Evolutionary conservation across 2,329 filamentous ascomycete species (phyloP).

Genomic region (Mollisia scopiformis): DNA sequence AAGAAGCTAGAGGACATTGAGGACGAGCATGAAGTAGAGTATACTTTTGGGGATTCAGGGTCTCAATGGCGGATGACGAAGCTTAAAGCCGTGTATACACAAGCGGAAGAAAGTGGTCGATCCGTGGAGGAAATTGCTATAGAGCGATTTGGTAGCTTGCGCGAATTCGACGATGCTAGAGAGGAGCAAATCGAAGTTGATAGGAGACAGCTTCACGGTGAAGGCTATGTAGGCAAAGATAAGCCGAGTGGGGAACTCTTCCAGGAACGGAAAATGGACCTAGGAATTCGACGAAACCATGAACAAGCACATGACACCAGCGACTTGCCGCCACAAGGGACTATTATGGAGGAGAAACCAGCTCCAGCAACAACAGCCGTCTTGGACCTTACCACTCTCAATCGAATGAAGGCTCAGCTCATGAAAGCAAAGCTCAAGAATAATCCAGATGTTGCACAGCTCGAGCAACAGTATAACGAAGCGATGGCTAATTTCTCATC

Average conservation of each 20-base stretch:
- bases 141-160: constrained; percentile 79
- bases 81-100: constrained; percentile 80
- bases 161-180: constrained; percentile 87
- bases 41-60: constrained; percentile 86
- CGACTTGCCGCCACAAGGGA: constrained; percentile 52
- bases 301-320: constrained; percentile 40
- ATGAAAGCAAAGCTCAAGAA: constrained; percentile 88
- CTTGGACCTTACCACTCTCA: constrained; percentile 79
- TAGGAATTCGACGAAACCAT: constrained; percentile 48
- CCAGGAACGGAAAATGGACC: constrained; percentile 70
- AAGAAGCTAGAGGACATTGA: constrained; percentile 54
- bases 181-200: constrained; percentile 94
- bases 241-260: constrained; percentile 89
- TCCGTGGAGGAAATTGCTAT: constrained; percentile 80
- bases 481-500: constrained; percentile 67
- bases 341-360: constrained; percentile 57
- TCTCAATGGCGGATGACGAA: constrained; percentile 98
- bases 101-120: constrained; percentile 74
- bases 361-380: constrained; percentile 49
- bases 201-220: constrained; percentile 78
- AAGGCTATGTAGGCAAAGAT: constrained; percentile 81
- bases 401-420: constrained; percentile 88
- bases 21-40: constrained; percentile 68
- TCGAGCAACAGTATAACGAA: constrained; percentile 83
- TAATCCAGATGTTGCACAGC: constrained; percentile 29